Base-by-base conservation (phyloP, 208 protist genomes). In the Eutreptiella sp. region DNA sequence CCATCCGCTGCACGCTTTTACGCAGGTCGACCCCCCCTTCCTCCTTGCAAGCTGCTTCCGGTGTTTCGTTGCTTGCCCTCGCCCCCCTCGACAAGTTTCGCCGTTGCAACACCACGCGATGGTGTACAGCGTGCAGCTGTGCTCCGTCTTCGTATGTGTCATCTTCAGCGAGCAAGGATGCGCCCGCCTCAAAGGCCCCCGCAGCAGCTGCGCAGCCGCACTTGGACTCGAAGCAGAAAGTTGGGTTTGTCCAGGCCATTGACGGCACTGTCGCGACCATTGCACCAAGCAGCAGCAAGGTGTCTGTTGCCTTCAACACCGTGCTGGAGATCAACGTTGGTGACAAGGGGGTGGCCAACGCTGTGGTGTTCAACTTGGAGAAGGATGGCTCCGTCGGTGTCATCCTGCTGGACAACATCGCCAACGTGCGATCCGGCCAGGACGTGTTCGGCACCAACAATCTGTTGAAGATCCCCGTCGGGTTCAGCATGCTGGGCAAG, bases 361-460 rank as follows among this genome's bases (percentile, higher is more conserved):
- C 75, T 19, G 68, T 86, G 27, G 80, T 87, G 39, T 87, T 87
- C 63, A 87, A 87, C 74, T 61, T 87, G 62, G 76, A 88, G 68
- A 84, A 83, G 71, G 83, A 86, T 50, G 83, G 80, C 60, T 79
- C 77, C 53, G 84, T 88, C 55, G 83, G 80, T 64, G 80, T 86
- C 63, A 88, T 86, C 63, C 68, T 86, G 55, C 80, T 88, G 77
- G 83, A 86, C 62, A 88, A 88, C 71, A 88, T 83, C 65, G 82
- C 72, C 33, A 80, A 84, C 59, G 78, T 84, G 47, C 72, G 84
- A 66, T 88, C 80, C 43, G 80, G 83, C 32, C 83, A 88, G 79
- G 83, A 84, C 68, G 80, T 88, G 62, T 83, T 84, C 73, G 81
- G 79, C 53, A 88, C 80, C 38, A 79, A 79, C 53, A 77, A 84